Base-by-base conservation (phyloP, 2,329 filamentous ascomycete species). In the Massarina eburnea region DNA sequence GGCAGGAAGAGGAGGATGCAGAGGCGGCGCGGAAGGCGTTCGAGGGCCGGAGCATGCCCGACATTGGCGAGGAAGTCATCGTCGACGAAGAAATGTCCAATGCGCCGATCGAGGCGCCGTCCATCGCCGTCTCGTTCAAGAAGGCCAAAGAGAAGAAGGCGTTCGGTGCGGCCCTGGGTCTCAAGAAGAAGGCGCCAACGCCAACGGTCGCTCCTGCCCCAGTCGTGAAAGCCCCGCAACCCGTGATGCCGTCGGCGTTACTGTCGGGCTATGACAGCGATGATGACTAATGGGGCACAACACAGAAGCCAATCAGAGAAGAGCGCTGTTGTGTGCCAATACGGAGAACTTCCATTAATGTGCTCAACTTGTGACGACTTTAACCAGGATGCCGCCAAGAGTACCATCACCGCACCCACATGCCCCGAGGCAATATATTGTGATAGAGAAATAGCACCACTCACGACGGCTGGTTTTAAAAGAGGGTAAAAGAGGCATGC, bases 81-180 rank as follows among this genome's bases (percentile, higher is more conserved):
- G 77, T 68, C 8, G 67, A 73, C 27, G 73, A 75, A 41, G 60
- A 69, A 72, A 58, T 77, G 80, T 8, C 55, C 17, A 58, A 63
- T 18, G 49, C 45, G 15, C 55, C 61, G 1, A 41, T 56, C 3
- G 62, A 61, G 4, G 48, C 44, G 19, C 53, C 58, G 8, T 65
- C 72, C 7, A 65, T 72, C 53, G 74, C 83, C 2, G 78, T 80
- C 4, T 84, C 82, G 0, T 95, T 92, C 62, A 87, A 88, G 68
- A 79, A 88, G 49, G 81, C 86, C 39, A 96, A 95, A 74, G 86
- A 89, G 73, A 97, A 96, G 75, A 95, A 94, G 71, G 84, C 94
- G 48, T 81, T 87, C 46, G 76, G 83, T 1, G 84, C 86, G 12
- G 75, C 85, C 18, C 71, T 96, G 39, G 91, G 91, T 1, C 91